phyloP scores from a whole-genome alignment of 1,139 yeast species.

The Nematodospora anomalae region DNA sequence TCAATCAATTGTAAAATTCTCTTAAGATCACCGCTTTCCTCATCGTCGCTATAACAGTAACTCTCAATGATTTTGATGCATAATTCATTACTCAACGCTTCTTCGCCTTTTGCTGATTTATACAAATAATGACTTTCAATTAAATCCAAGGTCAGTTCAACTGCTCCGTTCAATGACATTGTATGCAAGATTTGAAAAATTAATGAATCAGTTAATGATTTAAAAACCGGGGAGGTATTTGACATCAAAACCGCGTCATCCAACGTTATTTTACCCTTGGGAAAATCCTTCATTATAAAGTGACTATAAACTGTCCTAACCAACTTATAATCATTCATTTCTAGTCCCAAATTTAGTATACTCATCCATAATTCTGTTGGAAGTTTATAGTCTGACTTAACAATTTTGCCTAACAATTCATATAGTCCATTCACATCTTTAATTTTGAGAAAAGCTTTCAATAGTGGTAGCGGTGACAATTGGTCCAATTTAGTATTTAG shows the following conservation, averaged over 20 bases:
- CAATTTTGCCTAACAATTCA: not conserved
- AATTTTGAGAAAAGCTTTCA: not conserved
- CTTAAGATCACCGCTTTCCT: conserved; percentile 27
- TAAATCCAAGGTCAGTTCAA: conserved; percentile 32
- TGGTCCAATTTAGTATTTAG: not conserved
- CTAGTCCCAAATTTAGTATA: conserved; percentile 25
- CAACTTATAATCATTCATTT: conserved; percentile 25
- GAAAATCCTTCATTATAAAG: conserved; percentile 31
- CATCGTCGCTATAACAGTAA: conserved; percentile 29
- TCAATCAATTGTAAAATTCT: conserved; percentile 35
- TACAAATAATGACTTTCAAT: conserved; percentile 42
- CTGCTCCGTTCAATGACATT: conserved; percentile 40
- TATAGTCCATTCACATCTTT: not conserved
- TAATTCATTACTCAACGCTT: conserved; percentile 34
- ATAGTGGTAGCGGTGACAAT: not conserved
- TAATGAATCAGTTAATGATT: conserved; percentile 18
- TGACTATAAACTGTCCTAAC: conserved; percentile 30
- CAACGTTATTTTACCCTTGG: conserved; percentile 21
- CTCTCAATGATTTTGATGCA: conserved; percentile 37
- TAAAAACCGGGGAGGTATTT: conserved; percentile 10
- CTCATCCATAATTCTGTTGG: conserved; percentile 21
- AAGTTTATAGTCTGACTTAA: not conserved
- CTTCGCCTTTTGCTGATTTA: conserved; percentile 32
- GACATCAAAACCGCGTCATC: conserved; percentile 25
- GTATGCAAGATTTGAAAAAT: conserved; percentile 30